Evolutionary conservation across 305 asterid species (phyloP).

Genomic region (Stenogyne calaminthoides): DNA sequence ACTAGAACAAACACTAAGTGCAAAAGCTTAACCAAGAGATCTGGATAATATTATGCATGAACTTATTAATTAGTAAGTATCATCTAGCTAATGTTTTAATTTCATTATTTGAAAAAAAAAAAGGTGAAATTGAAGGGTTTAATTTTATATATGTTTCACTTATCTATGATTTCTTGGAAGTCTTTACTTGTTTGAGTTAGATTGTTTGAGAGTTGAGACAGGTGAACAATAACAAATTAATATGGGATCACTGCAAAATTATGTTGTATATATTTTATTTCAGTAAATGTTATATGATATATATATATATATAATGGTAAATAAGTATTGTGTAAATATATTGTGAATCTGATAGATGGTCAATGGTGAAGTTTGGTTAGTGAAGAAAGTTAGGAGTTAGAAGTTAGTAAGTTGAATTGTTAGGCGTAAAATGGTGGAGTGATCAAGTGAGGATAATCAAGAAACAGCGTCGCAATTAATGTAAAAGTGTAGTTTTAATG

Average conservation of each 20-base stretch:
- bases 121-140: neutral
- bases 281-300: no score
- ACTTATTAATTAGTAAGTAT: constrained; percentile 13
- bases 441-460: constrained; percentile 26
- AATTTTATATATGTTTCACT: neutral
- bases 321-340: neutral
- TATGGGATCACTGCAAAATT: neutral
- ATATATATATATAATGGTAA: neutral
- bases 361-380: constrained; percentile 35
- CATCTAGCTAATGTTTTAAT: neutral
- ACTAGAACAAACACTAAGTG: constrained; percentile 13
- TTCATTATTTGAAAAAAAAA: neutral
- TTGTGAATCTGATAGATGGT: no score
- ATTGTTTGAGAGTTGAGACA: neutral
- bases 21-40: constrained; percentile 8
- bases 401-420: constrained; percentile 39
- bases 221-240: neutral
- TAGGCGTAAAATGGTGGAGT: constrained; percentile 54
- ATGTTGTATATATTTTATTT: neutral
- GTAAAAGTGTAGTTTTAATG: neutral
- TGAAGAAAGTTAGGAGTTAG: constrained; percentile 47
- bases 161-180: neutral
- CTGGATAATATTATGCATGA: constrained; percentile 11
- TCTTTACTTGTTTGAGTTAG: neutral
- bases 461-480: neutral